Percentiles rank a stretch among this genome's conserved stretches.
These are phyloP conservation scores for Aspergillus luchuensis DNA, from an alignment of 2,329 filamentous ascomycete species.

Conservation along the genomic window DNA sequence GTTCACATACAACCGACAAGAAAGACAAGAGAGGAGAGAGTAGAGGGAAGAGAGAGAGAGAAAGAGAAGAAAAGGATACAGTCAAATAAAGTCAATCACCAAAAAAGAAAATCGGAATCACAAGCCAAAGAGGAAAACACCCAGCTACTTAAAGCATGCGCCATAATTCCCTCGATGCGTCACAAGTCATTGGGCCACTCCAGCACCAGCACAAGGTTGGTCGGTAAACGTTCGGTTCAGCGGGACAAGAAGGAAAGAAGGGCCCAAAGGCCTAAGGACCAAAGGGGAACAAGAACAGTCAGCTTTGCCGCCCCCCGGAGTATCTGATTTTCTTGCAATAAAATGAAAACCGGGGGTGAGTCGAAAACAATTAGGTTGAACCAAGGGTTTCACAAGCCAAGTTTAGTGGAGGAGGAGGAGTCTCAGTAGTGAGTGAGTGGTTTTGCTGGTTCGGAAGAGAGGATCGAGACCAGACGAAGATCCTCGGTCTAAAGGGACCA, in stretches of 20 bases:
- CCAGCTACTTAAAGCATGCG: slow-evolving; percentile 36
- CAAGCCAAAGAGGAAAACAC: slow-evolving; percentile 28
- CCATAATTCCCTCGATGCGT: slow-evolving; percentile 31
- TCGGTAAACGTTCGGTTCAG: slow-evolving; percentile 46
- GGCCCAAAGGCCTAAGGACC: slow-evolving; percentile 10
- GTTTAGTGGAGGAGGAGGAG: not conserved
- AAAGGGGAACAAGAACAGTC: slow-evolving; percentile 16
- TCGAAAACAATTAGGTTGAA: slow-evolving; percentile 15
- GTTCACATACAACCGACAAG: not conserved
- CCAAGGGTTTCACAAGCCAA: slow-evolving; percentile 30
- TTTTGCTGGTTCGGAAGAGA: slow-evolving; percentile 38
- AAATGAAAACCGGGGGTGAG: slow-evolving; percentile 17
- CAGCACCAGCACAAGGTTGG: slow-evolving; percentile 2
- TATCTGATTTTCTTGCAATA: too few species aligned
- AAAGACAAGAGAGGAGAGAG: slow-evolving; percentile 8
- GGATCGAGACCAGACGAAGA: slow-evolving; percentile 29
- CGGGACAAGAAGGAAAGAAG: slow-evolving; percentile 33
- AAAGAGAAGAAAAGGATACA: not conserved
- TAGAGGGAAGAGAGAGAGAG: slow-evolving; percentile 11
- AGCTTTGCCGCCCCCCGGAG: slow-evolving; percentile 5
- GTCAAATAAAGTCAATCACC: not conserved
- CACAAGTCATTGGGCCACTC: slow-evolving; percentile 19
- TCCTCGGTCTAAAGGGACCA: slow-evolving; percentile 43
- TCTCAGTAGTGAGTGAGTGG: not conserved
- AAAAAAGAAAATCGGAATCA: slow-evolving; percentile 21